These are phyloP conservation scores for Vaccinium darrowii DNA, from an alignment of 148 eudicot genomes.

Conservation along the genomic window DNA sequence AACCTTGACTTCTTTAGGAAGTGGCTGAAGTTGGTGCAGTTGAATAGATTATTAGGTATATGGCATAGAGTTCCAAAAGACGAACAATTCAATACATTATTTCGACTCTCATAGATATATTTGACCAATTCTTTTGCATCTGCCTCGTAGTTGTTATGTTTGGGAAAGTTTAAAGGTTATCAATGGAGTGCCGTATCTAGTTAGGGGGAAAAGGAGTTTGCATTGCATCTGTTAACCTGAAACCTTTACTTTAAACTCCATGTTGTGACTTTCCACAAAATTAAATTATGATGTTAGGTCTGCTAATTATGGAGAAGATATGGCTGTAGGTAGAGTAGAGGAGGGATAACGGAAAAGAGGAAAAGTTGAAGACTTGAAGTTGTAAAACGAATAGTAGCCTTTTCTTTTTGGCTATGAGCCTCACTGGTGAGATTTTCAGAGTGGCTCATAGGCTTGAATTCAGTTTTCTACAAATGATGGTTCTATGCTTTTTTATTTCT, in stretches of 20 bases:
- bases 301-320: neutral
- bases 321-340: constrained; percentile 10
- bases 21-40: neutral
- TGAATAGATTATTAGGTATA: neutral
- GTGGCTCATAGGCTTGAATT: neutral
- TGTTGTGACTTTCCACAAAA: neutral
- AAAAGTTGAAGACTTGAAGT: neutral
- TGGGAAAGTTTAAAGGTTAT: neutral
- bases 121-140: neutral
- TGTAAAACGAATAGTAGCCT: neutral
- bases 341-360: neutral
- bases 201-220: neutral
- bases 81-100: neutral
- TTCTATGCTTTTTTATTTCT: constrained; percentile 9
- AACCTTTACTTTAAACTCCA: neutral
- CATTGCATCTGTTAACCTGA: neutral
- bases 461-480: neutral
- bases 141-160: neutral
- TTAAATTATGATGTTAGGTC: neutral
- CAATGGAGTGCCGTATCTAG: neutral
- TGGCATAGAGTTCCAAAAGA: neutral
- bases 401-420: neutral
- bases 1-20: constrained; percentile 6
- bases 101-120: neutral
- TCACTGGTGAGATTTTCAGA: neutral